These are phyloP conservation scores for Phytomonas sp. DNA, from an alignment of 208 protist genomes.

Conservation along the genomic window DNA sequence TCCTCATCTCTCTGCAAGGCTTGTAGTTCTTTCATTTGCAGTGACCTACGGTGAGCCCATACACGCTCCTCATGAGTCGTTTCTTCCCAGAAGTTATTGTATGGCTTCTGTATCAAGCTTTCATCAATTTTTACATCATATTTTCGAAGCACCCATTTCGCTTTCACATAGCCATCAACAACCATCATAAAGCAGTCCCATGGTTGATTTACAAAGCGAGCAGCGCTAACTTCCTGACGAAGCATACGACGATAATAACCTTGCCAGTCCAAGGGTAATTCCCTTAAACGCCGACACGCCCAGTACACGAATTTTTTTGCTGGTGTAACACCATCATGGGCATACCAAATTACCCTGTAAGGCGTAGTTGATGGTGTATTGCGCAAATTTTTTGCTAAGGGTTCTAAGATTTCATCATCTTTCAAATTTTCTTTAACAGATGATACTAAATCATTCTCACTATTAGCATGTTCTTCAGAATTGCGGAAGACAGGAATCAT, in stretches of 20 bases:
- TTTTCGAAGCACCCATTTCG: constrained; percentile 81
- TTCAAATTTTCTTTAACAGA: background rate
- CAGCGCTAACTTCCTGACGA: constrained; percentile 69
- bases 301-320: constrained; percentile 81
- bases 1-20: constrained; percentile 77
- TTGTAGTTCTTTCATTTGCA: constrained; percentile 85
- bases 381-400: constrained; percentile 41
- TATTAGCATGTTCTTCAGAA: background rate
- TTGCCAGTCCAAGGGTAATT: constrained; percentile 73
- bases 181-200: constrained; percentile 91
- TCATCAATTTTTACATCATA: constrained; percentile 68
- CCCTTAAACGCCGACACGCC: constrained; percentile 63
- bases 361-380: constrained; percentile 50
- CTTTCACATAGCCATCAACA: constrained; percentile 80
- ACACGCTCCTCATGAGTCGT: constrained; percentile 85
- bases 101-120: constrained; percentile 69
- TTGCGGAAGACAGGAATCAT: constrained; percentile 17
- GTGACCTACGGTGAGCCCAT: constrained; percentile 78
- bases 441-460: background rate
- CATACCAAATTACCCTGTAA: constrained; percentile 75
- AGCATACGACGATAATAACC: constrained; percentile 85
- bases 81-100: constrained; percentile 90
- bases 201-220: constrained; percentile 75
- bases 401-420: constrained; percentile 18
- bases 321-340: constrained; percentile 50